Base-by-base conservation (phyloP, 768 basidiomycete genomes). In the Neoboletus magnificus region DNA sequence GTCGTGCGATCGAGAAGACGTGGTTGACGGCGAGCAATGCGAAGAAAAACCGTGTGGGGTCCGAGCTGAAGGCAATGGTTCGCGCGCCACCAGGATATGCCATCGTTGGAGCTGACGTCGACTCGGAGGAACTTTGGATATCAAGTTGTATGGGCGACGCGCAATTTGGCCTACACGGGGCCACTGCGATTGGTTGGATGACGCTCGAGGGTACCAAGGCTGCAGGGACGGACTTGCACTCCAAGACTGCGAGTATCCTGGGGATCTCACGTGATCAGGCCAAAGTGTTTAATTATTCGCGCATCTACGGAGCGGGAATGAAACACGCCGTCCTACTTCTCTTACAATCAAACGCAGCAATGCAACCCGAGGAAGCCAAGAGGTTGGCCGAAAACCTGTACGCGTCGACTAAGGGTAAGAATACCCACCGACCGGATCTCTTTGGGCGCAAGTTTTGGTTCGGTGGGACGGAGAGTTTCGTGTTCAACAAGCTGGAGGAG, bases 11-110 rank as follows among this genome's bases (percentile, higher is more conserved):
- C 59, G 97, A 98, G 74, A 91, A 88, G 72, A 98, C 96, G 3
- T 98, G 97, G 97, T 75, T 99, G 48, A 98, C 97, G 0, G 97
- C 97, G 0, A 94, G 93, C 61, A 99, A 99, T 64, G 95, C 97
- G 2, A 99, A 98, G 79, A 86, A 86, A 74, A 96, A 97, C 62
- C 87, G 97, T 20, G 91, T 98, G n/a, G 96, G 96, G 2, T 97
- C 94, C 0, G 97, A 99, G 73, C 82, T 98, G 58, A 98, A 98
- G 70, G 91, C 95, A 4, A 97, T 98, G 95, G 87, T 99, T 10
- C 86, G 90, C 23, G 95, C 95, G 0, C 97, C 96, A 2, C 81
- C 84, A 0, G 95, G 97, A 1, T 97, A 96, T 69, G 83, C 89
- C 7, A 91, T 99, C 59, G 93, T 99, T 22, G 97, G 97, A 5